Percentiles rank a stretch among this genome's conserved stretches.
phyloP scores from a whole-genome alignment of 441 rosid genomes.

The Erysimum cheiri region DNA sequence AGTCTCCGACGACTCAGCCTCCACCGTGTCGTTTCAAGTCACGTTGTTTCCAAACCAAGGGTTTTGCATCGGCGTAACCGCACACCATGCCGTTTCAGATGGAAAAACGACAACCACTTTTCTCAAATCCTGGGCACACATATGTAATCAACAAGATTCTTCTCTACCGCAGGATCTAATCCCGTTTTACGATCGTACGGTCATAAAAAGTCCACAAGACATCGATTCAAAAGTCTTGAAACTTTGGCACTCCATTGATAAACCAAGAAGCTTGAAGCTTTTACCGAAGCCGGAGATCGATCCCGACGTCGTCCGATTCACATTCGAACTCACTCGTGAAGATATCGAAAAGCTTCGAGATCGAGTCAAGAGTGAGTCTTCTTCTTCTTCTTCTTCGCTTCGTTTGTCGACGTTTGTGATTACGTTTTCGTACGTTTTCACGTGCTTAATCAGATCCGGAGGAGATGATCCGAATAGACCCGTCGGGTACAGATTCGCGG shows the following conservation, averaged over 20 bases:
- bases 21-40: constrained; percentile 38
- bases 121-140: constrained; percentile 47
- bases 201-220: constrained; percentile 28
- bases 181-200: constrained; percentile 44
- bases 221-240: neutral
- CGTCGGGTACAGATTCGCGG: constrained; percentile 9
- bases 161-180: constrained; percentile 36
- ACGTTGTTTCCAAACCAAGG: constrained; percentile 50
- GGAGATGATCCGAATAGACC: constrained; percentile 12
- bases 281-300: neutral
- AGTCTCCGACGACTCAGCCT: constrained; percentile 30
- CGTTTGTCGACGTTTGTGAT: constrained; percentile 34
- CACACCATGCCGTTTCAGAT: constrained; percentile 48
- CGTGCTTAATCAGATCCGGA: constrained; percentile 29
- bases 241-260: neutral
- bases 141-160: constrained; percentile 25
- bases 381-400: constrained; percentile 33
- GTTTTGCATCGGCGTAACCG: constrained; percentile 41
- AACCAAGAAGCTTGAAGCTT: constrained; percentile 28
- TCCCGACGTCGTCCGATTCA: constrained; percentile 13
- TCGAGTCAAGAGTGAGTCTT: constrained; percentile 18
- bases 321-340: constrained; percentile 35
- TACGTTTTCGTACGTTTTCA: neutral
- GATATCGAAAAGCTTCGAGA: neutral
- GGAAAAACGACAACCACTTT: constrained; percentile 41